Evolutionary conservation across 208 protist genomes (phyloP).

Genomic region (Leishmania major): DNA sequence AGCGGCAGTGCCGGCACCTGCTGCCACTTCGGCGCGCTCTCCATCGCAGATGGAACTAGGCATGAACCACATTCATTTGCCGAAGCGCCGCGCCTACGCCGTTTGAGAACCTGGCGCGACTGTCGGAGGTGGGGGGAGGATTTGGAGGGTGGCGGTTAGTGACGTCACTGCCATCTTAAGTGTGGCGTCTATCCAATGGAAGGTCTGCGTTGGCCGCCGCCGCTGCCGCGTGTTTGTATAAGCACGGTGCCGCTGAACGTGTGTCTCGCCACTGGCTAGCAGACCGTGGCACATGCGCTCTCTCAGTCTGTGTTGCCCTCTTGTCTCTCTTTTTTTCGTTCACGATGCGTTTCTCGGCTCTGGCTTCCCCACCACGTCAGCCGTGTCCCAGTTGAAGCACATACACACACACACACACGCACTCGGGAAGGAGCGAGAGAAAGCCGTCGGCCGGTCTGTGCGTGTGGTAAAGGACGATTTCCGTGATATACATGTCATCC

Average conservation of each 20-base stretch:
- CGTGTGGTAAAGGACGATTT: neutral
- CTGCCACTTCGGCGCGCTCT: neutral
- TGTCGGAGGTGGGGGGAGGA: neutral
- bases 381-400: too few species aligned
- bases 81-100: constrained; percentile 39
- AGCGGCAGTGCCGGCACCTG: neutral
- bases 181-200: neutral
- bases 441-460: too few species aligned
- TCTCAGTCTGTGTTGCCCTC: neutral
- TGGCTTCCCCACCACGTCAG: too few species aligned
- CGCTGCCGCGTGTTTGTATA: neutral
- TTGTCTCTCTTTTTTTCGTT: too few species aligned
- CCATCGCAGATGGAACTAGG: neutral
- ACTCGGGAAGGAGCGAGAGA: too few species aligned
- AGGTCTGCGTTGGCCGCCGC: neutral
- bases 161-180: neutral
- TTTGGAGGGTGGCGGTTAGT: neutral
- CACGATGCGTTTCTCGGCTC: too few species aligned
- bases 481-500: neutral
- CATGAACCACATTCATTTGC: constrained; percentile 12
- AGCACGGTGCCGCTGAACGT: neutral
- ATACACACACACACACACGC: too few species aligned
- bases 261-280: neutral
- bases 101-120: neutral
- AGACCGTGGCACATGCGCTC: neutral